These are phyloP conservation scores for Neopestalotiopsis sp. DNA, from an alignment of 2,329 filamentous ascomycete species.

Conservation along the genomic window DNA sequence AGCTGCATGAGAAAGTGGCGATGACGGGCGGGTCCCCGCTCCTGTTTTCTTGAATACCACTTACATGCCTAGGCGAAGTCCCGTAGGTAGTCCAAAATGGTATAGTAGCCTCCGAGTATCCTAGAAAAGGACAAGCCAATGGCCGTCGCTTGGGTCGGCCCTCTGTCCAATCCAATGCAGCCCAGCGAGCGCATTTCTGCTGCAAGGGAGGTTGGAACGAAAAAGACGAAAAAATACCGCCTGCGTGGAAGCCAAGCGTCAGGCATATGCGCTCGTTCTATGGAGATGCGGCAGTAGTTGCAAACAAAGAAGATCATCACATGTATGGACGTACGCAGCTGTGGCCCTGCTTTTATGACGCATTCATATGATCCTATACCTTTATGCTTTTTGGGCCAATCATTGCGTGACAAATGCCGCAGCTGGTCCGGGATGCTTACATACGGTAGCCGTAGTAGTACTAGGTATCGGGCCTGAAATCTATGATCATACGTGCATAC, in stretches of 20 bases:
- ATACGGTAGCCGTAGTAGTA: neutral
- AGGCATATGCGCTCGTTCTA: neutral
- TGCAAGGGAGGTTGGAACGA: neutral
- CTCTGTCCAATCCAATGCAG: too few species aligned
- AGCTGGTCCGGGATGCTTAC: neutral
- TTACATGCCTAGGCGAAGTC: neutral
- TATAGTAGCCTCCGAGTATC: neutral
- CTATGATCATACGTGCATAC: too few species aligned
- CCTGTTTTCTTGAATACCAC: neutral
- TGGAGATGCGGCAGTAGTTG: neutral
- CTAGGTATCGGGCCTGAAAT: neutral
- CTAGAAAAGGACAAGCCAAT: neutral
- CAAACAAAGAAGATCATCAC: neutral
- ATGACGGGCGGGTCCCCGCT: neutral
- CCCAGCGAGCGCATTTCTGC: too few species aligned
- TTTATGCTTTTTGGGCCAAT: neutral
- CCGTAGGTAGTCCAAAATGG: neutral
- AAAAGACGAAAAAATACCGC: neutral
- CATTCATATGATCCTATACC: neutral
- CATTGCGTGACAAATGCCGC: neutral
- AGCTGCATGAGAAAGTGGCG: neutral
- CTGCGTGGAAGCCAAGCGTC: neutral
- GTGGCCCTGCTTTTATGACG: slow-evolving; percentile 2
- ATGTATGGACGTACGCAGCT: neutral
- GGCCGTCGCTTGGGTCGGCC: neutral